Percentiles rank a stretch among this genome's conserved stretches.
phyloP scores from a whole-genome alignment of 257 asterid species.

The Lithospermum erythrorhizon region DNA sequence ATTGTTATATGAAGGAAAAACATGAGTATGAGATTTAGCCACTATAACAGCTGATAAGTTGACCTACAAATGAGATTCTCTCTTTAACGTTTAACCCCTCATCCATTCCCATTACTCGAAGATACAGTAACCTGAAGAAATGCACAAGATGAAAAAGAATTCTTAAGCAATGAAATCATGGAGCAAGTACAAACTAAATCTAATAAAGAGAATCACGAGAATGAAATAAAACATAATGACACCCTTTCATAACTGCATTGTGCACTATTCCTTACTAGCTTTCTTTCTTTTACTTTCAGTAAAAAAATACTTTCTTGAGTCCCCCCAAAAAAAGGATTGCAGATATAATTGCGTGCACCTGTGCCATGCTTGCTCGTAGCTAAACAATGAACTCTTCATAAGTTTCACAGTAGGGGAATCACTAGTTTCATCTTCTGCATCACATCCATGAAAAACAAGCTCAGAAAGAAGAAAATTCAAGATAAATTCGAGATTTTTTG shows the following conservation, averaged over 20 bases:
- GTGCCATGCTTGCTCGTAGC: conserved; percentile 99
- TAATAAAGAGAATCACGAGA: background rate
- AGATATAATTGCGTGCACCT: conserved; percentile 35
- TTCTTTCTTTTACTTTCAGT: too few species aligned
- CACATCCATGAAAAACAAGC: conserved; percentile 10
- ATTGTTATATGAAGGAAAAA: background rate
- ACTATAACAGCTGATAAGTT: conserved; percentile 5
- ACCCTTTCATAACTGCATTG: too few species aligned
- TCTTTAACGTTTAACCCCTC: conserved; percentile 77
- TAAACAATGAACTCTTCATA: conserved; percentile 83
- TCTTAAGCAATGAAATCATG: background rate
- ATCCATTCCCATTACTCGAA: conserved; percentile 88
- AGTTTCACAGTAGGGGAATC: conserved; percentile 70
- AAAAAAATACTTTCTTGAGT: too few species aligned
- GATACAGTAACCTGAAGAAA: conserved; percentile 62
- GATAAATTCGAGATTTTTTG: conserved; percentile 16
- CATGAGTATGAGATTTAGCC: background rate
- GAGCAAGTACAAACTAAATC: background rate
- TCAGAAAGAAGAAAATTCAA: conserved; percentile 17
- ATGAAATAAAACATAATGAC: background rate
- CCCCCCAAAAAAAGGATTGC: background rate
- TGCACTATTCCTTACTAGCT: too few species aligned
- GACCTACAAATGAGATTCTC: conserved; percentile 76
- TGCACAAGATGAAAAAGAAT: background rate
- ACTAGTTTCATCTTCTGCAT: conserved; percentile 44